Evolutionary conservation across 2,329 filamentous ascomycete species (phyloP).

Genomic region (Exophiala viscosa): DNA sequence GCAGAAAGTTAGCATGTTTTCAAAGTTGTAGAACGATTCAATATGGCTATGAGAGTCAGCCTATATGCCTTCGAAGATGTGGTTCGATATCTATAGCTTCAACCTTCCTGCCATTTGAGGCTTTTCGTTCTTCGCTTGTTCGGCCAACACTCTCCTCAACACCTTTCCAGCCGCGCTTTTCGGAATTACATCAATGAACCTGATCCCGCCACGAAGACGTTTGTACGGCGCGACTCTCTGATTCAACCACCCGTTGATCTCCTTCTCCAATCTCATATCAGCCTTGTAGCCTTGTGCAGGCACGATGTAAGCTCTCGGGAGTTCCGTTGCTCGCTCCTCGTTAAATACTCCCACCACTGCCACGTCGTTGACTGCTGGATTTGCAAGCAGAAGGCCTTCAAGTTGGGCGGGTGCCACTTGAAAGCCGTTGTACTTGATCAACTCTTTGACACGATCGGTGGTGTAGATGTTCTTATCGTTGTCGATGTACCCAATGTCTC

Average conservation of each 20-base stretch:
- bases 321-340: constrained; percentile 49
- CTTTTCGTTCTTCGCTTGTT: constrained; percentile 15
- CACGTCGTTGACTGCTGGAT: constrained; percentile 54
- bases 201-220: constrained; percentile 43
- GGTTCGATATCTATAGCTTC: background rate
- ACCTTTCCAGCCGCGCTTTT: constrained; percentile 36
- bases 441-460: constrained; percentile 72
- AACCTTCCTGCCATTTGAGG: background rate
- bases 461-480: constrained; percentile 77
- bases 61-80: too few relatives aligned
- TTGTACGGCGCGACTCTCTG: constrained; percentile 45
- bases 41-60: background rate
- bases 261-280: constrained; percentile 47
- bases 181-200: constrained; percentile 46
- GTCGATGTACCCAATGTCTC: constrained; percentile 77
- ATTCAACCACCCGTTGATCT: constrained; percentile 43
- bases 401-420: constrained; percentile 67
- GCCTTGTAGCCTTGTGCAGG: constrained; percentile 44
- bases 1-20: constrained; percentile 24
- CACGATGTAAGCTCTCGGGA: constrained; percentile 65
- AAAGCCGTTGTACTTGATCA: constrained; percentile 66
- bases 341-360: constrained; percentile 59
- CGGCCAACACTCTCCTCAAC: constrained; percentile 7
- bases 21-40: constrained; percentile 10
- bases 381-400: constrained; percentile 51